These are phyloP conservation scores for Xerocomellus amylosporus DNA, from an alignment of 768 basidiomycete species.

Conservation along the genomic window DNA sequence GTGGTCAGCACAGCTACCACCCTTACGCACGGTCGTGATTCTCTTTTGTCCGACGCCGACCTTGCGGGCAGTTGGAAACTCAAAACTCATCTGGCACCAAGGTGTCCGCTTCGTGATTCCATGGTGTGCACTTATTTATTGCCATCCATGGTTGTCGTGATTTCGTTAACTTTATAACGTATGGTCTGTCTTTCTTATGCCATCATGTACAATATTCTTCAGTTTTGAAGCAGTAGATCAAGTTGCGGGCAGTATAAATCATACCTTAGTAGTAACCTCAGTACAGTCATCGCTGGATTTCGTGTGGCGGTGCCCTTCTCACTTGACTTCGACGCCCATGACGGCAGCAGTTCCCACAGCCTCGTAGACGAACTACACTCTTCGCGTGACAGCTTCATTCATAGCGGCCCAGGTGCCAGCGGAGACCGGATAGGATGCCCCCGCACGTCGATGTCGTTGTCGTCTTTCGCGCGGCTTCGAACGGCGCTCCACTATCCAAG, in stretches of 20 bases:
- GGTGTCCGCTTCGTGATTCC: constrained; percentile 1
- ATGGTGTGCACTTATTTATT: constrained; percentile 5
- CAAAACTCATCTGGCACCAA: constrained; percentile 14
- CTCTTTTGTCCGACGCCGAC: background rate
- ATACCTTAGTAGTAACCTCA: too few relatives aligned
- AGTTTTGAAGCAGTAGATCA: background rate
- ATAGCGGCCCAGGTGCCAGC: background rate
- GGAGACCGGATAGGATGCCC: constrained; percentile 30
- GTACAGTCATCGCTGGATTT: too few relatives aligned
- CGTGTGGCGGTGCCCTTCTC: background rate
- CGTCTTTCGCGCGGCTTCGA: constrained; percentile 56
- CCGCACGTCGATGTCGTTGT: constrained; percentile 73
- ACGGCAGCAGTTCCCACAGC: background rate
- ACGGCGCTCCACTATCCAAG: constrained; percentile 46
- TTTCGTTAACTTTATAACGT: constrained; percentile 19
- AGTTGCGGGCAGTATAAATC: background rate
- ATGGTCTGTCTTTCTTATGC: constrained; percentile 1
- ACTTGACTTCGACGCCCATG: background rate
- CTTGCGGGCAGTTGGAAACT: background rate
- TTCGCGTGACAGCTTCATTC: background rate
- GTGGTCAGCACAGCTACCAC: constrained; percentile 81
- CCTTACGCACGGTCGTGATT: constrained; percentile 67
- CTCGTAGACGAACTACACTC: background rate
- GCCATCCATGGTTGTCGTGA: constrained; percentile 2
- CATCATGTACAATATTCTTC: constrained; percentile 4